phyloP scores from a whole-genome alignment of 164 flowering plant species.

The Dillenia turbinata region DNA sequence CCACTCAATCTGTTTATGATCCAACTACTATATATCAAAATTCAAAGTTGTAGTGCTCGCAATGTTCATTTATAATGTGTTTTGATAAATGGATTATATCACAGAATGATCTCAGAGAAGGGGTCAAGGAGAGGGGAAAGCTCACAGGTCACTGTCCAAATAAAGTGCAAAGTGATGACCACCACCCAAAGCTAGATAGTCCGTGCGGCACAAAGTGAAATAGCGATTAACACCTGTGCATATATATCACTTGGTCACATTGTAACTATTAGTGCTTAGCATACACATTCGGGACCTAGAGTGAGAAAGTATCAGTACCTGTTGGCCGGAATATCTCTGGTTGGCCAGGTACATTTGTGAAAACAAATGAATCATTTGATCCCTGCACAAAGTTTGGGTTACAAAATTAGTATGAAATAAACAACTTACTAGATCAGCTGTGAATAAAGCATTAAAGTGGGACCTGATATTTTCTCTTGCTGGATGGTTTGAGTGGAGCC shows the following conservation, averaged over 20 bases:
- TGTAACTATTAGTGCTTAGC: background rate
- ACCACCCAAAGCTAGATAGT: conserved; percentile 90
- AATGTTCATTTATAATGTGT: too few species aligned
- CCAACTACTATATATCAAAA: too few species aligned
- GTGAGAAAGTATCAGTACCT: conserved; percentile 41
- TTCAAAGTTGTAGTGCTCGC: too few species aligned
- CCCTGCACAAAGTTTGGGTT: conserved; percentile 49
- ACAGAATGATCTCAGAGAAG: background rate
- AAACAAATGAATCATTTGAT: conserved; percentile 71
- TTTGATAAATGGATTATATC: too few species aligned
- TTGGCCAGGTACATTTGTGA: conserved; percentile 56
- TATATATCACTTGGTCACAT: conserved; percentile 1
- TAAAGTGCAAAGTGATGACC: conserved; percentile 97
- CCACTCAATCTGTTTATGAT: conserved; percentile 53
- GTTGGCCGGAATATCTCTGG: conserved; percentile 79
- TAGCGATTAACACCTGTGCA: conserved; percentile 85
- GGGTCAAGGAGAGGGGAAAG: conserved; percentile 6
- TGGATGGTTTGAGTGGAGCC: conserved; percentile 75
- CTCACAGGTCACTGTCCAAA: conserved; percentile 91
- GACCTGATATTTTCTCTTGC: conserved; percentile 83
- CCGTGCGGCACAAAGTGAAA: conserved; percentile 77
- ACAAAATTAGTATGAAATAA: conserved; percentile 5
- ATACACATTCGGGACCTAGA: background rate
- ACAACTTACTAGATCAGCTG: background rate
- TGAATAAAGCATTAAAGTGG: conserved; percentile 1